Percentiles rank a stretch among this genome's conserved stretches.
Conservation (phyloP, 2,329 filamentous ascomycete species). For the Ilyonectria sp. region DNA sequence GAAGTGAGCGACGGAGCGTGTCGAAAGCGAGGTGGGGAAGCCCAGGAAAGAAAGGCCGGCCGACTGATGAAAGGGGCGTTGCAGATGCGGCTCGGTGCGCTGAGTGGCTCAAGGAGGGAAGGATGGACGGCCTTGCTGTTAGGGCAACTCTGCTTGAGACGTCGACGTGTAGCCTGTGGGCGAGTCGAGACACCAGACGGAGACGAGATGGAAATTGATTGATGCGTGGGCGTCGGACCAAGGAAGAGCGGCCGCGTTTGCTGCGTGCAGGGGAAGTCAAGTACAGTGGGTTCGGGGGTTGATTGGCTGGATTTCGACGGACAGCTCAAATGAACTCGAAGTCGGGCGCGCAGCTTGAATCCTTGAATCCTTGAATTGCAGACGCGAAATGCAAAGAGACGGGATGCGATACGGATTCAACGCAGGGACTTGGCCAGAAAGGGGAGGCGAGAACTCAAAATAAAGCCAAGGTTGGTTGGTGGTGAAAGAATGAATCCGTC, state of each 20-base stretch:
- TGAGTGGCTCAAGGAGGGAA: slow-evolving; percentile 11
- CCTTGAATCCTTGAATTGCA: slow-evolving; percentile 9
- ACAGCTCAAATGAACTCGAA: slow-evolving; percentile 13
- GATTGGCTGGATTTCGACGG: slow-evolving; percentile 19
- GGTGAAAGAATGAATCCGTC: not conserved
- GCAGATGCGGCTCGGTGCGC: slow-evolving; percentile 29
- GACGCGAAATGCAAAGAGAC: slow-evolving; percentile 6
- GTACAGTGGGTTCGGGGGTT: slow-evolving; percentile 19
- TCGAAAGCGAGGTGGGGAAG: slow-evolving; percentile 23
- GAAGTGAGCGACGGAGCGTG: slow-evolving; percentile 14
- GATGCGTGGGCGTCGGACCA: slow-evolving; percentile 24
- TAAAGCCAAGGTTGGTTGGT: not conserved
- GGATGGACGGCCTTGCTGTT: slow-evolving; percentile 25
- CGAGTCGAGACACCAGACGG: not conserved
- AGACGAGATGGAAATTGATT: slow-evolving; percentile 29
- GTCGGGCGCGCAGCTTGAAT: slow-evolving; percentile 3
- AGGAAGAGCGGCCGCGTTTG: slow-evolving; percentile 31
- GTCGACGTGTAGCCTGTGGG: slow-evolving; percentile 1
- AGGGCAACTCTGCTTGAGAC: slow-evolving; percentile 13
- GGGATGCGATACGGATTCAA: slow-evolving; percentile 15
- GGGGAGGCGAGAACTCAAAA: slow-evolving; percentile 14
- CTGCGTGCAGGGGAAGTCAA: slow-evolving; percentile 20
- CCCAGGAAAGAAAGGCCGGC: slow-evolving; percentile 9
- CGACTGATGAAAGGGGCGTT: slow-evolving; percentile 31
- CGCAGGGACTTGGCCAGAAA: not conserved